These are phyloP conservation scores for Moricandia arvensis DNA, from an alignment of 345 rosid species.

Conservation along the genomic window DNA sequence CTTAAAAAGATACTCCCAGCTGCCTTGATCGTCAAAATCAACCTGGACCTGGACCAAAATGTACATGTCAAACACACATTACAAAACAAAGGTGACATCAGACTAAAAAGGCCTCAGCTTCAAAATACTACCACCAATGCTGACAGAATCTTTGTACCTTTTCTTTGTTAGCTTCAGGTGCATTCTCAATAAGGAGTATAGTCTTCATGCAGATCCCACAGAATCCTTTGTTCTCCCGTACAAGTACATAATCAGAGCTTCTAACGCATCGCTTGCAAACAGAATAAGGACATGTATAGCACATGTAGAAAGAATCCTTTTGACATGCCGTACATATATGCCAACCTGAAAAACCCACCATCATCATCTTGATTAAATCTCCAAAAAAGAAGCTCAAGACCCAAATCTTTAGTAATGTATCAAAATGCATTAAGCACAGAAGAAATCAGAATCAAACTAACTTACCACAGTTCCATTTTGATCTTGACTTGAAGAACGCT, in stretches of 20 bases:
- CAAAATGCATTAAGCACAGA: neutral
- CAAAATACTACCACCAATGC: neutral
- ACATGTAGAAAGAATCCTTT: constrained; percentile 79
- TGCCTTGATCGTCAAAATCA: constrained; percentile 89
- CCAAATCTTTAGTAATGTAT: neutral
- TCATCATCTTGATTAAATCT: no score
- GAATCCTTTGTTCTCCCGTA: constrained; percentile 79
- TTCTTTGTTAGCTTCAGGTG: constrained; percentile 39
- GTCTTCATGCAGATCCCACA: constrained; percentile 90
- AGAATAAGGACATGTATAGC: constrained; percentile 96
- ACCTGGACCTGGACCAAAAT: constrained; percentile 62
- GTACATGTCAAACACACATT: neutral
- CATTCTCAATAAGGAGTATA: constrained; percentile 79
- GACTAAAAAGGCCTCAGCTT: neutral
- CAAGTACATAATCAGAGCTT: constrained; percentile 78
- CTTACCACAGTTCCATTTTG: constrained; percentile 96
- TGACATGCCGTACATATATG: constrained; percentile 86
- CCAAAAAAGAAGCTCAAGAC: constrained; percentile 13
- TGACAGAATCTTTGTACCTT: constrained; percentile 19
- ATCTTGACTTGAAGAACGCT: constrained; percentile 76
- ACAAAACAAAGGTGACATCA: neutral
- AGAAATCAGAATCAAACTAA: neutral
- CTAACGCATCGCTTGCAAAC: constrained; percentile 83
- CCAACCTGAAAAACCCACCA: constrained; percentile 42
- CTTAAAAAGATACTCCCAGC: constrained; percentile 99